phyloP scores from a whole-genome alignment of 2,329 filamentous ascomycete species.

The Neonectria neomacrospora region DNA sequence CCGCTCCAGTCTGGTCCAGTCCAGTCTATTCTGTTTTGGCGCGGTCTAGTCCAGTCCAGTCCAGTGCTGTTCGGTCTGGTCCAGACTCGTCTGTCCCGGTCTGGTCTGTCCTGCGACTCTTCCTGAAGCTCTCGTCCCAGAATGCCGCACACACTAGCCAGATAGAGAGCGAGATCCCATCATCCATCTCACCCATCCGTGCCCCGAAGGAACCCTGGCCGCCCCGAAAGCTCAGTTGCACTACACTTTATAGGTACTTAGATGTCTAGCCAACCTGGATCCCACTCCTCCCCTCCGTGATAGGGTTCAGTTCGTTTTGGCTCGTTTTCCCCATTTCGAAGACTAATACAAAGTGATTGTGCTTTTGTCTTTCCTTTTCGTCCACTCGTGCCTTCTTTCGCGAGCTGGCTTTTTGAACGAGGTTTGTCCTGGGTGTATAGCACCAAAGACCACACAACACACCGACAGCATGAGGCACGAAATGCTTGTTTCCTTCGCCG shows the following conservation, averaged over 20 bases:
- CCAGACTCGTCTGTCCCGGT: background rate
- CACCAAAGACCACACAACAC: background rate
- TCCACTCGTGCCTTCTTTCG: background rate
- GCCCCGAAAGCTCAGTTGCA: slow-evolving; percentile 3
- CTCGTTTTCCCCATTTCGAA: background rate
- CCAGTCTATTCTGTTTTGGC: background rate
- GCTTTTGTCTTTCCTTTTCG: background rate
- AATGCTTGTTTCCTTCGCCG: slow-evolving; percentile 12
- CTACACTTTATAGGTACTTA: slow-evolving; percentile 11
- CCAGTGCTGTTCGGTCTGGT: background rate
- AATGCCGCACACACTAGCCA: slow-evolving; percentile 19
- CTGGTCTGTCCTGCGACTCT: slow-evolving; percentile 8
- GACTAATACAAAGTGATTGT: background rate
- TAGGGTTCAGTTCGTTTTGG: slow-evolving; percentile 5
- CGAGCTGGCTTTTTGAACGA: slow-evolving; percentile 20
- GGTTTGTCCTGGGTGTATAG: background rate
- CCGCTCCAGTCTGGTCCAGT: background rate
- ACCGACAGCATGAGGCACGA: slow-evolving; percentile 27
- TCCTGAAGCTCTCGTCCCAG: slow-evolving; percentile 18
- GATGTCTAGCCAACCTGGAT: slow-evolving; percentile 15
- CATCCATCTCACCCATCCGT: background rate
- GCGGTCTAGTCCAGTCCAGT: background rate
- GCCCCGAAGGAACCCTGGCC: background rate
- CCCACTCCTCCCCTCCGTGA: background rate
- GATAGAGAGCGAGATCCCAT: slow-evolving; percentile 2